phyloP scores from a whole-genome alignment of 2,329 filamentous ascomycete genomes.

The Trichophyton rubrum region DNA sequence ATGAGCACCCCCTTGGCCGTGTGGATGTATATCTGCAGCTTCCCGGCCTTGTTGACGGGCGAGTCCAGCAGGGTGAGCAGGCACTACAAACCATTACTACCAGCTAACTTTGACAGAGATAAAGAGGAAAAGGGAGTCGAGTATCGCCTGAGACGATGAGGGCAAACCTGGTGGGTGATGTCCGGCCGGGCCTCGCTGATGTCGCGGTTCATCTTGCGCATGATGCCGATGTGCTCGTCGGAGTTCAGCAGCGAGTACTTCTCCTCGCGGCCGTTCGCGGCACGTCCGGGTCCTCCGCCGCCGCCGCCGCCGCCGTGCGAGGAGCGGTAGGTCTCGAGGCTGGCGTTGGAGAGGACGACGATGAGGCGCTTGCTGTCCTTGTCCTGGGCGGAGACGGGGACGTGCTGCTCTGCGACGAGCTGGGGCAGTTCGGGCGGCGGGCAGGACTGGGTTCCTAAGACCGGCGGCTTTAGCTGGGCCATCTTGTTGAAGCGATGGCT shows the following conservation, averaged over 20 bases:
- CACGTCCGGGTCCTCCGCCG: conserved; percentile 38
- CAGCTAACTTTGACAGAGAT: not conserved
- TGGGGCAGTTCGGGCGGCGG: conserved; percentile 83
- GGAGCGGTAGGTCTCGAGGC: conserved; percentile 93
- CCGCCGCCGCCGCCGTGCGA: conserved; percentile 44
- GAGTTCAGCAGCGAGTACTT: conserved; percentile 97
- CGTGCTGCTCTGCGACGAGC: conserved; percentile 84
- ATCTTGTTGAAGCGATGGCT: not conserved
- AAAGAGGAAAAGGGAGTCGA: not conserved
- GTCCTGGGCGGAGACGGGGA: conserved; percentile 69
- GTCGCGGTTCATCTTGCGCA: conserved; percentile 98
- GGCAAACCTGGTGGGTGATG: conserved; percentile 88
- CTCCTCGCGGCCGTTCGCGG: conserved; percentile 52
- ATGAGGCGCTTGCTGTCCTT: conserved; percentile 87
- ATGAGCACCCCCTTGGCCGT: conserved; percentile 95
- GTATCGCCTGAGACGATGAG: not conserved
- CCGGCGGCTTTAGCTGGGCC: conserved; percentile 15
- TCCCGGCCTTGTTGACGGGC: conserved; percentile 95
- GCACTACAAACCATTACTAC: conserved; percentile 48
- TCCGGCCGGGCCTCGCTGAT: conserved; percentile 96
- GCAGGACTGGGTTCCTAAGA: conserved; percentile 77
- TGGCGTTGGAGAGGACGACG: conserved; percentile 92
- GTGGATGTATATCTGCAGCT: conserved; percentile 96
- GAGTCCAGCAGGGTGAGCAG: conserved; percentile 94
- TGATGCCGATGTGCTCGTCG: conserved; percentile 96